phyloP scores from a whole-genome alignment of 768 basidiomycete species.

The Basidioascus undulatus region DNA sequence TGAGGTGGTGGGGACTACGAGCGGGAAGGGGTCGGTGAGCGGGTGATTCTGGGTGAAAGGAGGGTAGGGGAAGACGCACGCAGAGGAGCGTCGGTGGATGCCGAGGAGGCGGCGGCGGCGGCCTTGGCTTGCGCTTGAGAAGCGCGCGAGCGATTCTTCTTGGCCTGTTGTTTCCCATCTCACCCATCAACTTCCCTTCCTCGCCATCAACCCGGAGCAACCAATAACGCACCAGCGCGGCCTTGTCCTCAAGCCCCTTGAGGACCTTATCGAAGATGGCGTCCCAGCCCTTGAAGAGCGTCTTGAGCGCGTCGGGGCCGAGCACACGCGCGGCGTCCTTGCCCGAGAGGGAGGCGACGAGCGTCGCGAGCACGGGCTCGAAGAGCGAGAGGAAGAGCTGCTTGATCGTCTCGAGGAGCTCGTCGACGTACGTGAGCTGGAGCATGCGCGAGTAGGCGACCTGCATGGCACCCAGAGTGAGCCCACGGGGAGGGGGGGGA shows the following conservation, averaged over 20 bases:
- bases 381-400: constrained; percentile 67
- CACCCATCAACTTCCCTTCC: too few species aligned
- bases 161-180: too few species aligned
- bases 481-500: neutral
- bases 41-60: too few species aligned
- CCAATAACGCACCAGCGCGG: constrained; percentile 28
- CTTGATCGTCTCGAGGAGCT: constrained; percentile 56
- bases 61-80: too few species aligned
- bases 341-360: constrained; percentile 43
- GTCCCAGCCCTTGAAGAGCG: constrained; percentile 41
- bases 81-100: neutral
- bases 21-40: too few species aligned
- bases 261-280: constrained; percentile 50
- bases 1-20: too few species aligned
- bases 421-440: constrained; percentile 78
- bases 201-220: neutral
- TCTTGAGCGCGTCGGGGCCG: constrained; percentile 1
- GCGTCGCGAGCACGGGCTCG: constrained; percentile 53
- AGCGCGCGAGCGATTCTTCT: too few species aligned
- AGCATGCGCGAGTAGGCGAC: constrained; percentile 92
- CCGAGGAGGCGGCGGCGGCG: neutral
- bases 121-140: too few species aligned
- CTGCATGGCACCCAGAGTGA: constrained; percentile 27
- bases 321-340: constrained; percentile 8
- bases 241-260: constrained; percentile 47